Evolutionary conservation across 148 eudicot genomes (phyloP), one percentile per base, ranked within the genome.

Genomic region (Rhododendron vialii): DNA sequence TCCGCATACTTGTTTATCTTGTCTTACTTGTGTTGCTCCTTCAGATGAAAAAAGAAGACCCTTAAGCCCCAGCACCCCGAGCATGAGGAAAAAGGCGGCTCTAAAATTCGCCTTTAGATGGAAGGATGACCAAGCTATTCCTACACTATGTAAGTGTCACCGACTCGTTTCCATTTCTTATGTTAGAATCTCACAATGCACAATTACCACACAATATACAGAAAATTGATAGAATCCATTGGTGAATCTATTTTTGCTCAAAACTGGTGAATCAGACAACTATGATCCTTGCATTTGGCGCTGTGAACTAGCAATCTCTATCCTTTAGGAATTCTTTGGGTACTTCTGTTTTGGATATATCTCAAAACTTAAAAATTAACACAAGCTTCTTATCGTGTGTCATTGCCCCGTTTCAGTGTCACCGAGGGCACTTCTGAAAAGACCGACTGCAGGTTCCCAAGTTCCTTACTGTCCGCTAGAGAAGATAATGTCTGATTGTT

Each of bases 361-460:
- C 47, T 35, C 20, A 13, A 18, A 14, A 75, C 7, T 12, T 13
- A 35, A 20, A 17, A 38, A 59, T n/a, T 17, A 35, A 47, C 61
- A 18, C 78, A 10, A 36, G 5, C 2, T 17, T 18, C 80, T 80
- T 20, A 84, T 59, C 17, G 18, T 82, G 5, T 67, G 57, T 47
- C 55, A 35, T 51, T 48, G 50, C 85, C 43, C 43, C 69, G 35
- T 82, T 51, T 87, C 92, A 96, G 98, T 88, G 74, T 92, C 96
- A n/a, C 95, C 97, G 36, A 94, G 90, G 89, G 92, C 95, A 71
- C 89, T 94, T 65, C 86, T 94, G 38, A 95, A 86, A 88, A 95
- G 95, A 87, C 99, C 99, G 2, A 89, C 88, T 87, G 99, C 98
- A 61, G 99, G 98, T 65, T 92, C 98, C 83, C 98, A 93, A 87